Conservation (phyloP, 192 early-diverging fungal genomes). For the Oehlia diaphana region DNA sequence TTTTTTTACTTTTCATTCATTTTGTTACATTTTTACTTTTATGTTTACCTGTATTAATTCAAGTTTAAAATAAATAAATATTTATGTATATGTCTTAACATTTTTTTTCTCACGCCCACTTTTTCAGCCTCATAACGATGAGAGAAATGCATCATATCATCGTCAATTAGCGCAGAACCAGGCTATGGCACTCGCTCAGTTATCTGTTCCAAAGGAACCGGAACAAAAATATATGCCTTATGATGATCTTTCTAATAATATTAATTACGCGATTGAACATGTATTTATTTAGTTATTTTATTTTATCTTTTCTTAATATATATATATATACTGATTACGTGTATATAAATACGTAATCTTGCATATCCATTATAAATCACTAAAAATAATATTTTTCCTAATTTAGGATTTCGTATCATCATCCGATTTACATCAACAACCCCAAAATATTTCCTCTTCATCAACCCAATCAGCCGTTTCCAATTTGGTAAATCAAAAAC, state of each 20-base stretch:
- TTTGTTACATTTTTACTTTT: neutral
- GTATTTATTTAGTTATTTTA: neutral
- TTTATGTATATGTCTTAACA: too few species aligned
- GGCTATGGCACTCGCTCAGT: neutral
- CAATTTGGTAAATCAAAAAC: slow-evolving; percentile 32
- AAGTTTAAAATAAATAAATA: too few species aligned
- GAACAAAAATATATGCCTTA: neutral
- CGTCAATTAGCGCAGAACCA: neutral
- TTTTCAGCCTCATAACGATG: neutral
- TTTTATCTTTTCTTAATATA: too few species aligned
- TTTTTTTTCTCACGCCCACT: neutral
- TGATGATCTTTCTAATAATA: neutral
- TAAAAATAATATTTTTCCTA: neutral
- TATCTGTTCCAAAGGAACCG: neutral
- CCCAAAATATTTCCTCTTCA: neutral
- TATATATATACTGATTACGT: too few species aligned
- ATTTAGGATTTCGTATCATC: neutral
- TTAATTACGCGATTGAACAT: neutral
- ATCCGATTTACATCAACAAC: too few species aligned
- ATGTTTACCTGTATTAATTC: neutral
- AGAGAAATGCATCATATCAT: neutral
- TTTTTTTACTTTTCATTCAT: neutral
- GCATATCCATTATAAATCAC: neutral
- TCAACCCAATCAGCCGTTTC: neutral
- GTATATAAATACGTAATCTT: too few species aligned